Evolutionary conservation across 2,329 filamentous ascomycete genomes (phyloP), one percentile per base, ranked within the genome.

Genomic region (Phoma sp.): DNA sequence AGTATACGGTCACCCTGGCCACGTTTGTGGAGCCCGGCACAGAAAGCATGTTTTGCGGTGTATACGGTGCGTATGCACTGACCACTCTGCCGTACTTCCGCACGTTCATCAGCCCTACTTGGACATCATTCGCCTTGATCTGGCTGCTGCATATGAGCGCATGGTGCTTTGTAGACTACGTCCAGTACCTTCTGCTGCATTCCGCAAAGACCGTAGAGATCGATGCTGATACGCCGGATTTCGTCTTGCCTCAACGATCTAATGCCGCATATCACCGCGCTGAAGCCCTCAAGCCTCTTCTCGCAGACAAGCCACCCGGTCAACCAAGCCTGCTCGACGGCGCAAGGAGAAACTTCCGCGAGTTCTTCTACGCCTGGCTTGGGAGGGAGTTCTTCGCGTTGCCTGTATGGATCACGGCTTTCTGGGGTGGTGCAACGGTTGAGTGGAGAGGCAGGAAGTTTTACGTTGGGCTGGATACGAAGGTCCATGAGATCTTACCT

Each of bases 11-110:
- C 13, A 83, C 91, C 1, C 81, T 89, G 0, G 96, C 95, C 0
- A 98, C 96, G 0, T 79, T 97, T 1, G 91, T 97, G 2, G 95
- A 99, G 72, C 95, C 94, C 0, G 93, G 92, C 2, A 92, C 96
- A 0, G 95, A 99, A 74, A 89, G 89, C 25, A 84, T 99, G 31
- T 72, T 98, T 0, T 97, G 92, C 76, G 92, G 89, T 21, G 77
- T 88, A 0, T 92, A 96, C 69, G 86, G 92, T 38, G 85, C 92
- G 1, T 96, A 89, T 74, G 91, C 88, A 0, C 69, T 91, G 3
- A 96, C 91, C 0, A 91, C 88, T 0, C 71, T 96, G 0, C 85
- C 89, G 0, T 86, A 82, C 72, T 85, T 91, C 58, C 75, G 82
- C 48, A 64, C 88, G 17, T 78, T 80, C 27, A 76, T 89, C 8